These are phyloP conservation scores for Athelia psychrophila DNA, from an alignment of 1,284 basidiomycete species.

Conservation along the genomic window DNA sequence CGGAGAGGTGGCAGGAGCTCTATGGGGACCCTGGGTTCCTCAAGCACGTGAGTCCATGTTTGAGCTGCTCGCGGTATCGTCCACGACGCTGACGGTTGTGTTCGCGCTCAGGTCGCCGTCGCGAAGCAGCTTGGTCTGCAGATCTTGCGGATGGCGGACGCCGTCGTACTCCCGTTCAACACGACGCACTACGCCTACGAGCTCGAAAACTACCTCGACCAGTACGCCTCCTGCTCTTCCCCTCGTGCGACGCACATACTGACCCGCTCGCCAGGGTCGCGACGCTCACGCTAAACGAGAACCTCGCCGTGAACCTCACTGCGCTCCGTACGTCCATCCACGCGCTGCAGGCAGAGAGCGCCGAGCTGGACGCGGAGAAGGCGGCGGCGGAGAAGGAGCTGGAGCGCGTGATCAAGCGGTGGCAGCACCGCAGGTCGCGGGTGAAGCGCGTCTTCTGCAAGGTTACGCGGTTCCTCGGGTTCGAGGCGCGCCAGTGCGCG, in stretches of 20 bases:
- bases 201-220: constrained; percentile 46
- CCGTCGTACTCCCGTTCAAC: constrained; percentile 67
- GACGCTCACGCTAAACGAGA: constrained; percentile 17
- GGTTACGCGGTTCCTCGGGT: constrained; percentile 21
- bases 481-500: constrained; percentile 5
- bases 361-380: constrained; percentile 50
- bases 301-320: constrained; percentile 27
- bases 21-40: constrained; percentile 76
- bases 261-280: constrained; percentile 37
- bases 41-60: constrained; percentile 47
- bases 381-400: constrained; percentile 32
- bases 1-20: constrained; percentile 65
- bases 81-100: not conserved
- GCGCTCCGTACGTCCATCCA: constrained; percentile 44
- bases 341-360: constrained; percentile 48
- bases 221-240: constrained; percentile 26
- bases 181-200: constrained; percentile 67
- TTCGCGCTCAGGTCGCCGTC: constrained; percentile 48
- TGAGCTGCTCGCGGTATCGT: too few relatives aligned
- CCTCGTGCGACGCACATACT: too few relatives aligned
- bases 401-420: constrained; percentile 30
- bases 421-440: constrained; percentile 26
- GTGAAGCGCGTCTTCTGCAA: constrained; percentile 26
- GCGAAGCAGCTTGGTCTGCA: constrained; percentile 67
- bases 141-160: constrained; percentile 58